Evolutionary conservation across 805 yeast species (phyloP).

Genomic region (Ogataea angusta): DNA sequence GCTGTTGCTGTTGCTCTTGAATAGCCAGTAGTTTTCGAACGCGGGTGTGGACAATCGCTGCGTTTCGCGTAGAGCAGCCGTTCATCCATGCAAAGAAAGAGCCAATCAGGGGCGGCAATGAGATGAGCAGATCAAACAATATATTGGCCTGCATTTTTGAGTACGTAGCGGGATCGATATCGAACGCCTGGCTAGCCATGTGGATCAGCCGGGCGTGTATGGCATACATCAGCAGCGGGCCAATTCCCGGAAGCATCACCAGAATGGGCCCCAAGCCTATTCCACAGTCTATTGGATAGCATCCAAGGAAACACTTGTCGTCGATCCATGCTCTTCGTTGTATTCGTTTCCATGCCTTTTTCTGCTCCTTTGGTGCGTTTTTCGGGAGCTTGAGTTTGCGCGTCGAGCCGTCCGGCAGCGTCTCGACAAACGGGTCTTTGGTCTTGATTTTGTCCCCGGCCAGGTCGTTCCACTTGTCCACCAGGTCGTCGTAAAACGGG

Average conservation of each 20-base stretch:
- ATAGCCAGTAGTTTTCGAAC: constrained; percentile 20
- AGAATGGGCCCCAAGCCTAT: constrained; percentile 75
- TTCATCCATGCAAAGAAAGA: constrained; percentile 74
- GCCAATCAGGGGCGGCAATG: constrained; percentile 81
- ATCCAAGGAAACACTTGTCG: constrained; percentile 79
- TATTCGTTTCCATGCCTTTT: constrained; percentile 66
- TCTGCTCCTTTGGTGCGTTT: constrained; percentile 55
- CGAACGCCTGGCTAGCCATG: constrained; percentile 53
- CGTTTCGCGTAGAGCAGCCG: constrained; percentile 86
- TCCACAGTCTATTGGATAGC: constrained; percentile 71
- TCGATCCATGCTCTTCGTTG: constrained; percentile 82
- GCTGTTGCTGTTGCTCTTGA: not conserved
- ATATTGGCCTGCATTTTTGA: constrained; percentile 78
- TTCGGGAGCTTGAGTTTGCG: constrained; percentile 60
- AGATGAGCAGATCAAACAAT: constrained; percentile 64
- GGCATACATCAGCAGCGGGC: constrained; percentile 77
- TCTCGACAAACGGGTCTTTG: constrained; percentile 63
- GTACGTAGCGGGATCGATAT: constrained; percentile 54
- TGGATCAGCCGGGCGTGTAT: constrained; percentile 67
- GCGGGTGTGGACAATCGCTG: constrained; percentile 65
- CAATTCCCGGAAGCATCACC: constrained; percentile 69
- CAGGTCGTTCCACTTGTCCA: constrained; percentile 60
- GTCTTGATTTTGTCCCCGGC: constrained; percentile 65
- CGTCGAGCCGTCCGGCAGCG: constrained; percentile 46
- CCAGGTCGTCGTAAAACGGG: constrained; percentile 56